phyloP scores from a whole-genome alignment of 352 stramenopile species.

The Pythium sukuiense region DNA sequence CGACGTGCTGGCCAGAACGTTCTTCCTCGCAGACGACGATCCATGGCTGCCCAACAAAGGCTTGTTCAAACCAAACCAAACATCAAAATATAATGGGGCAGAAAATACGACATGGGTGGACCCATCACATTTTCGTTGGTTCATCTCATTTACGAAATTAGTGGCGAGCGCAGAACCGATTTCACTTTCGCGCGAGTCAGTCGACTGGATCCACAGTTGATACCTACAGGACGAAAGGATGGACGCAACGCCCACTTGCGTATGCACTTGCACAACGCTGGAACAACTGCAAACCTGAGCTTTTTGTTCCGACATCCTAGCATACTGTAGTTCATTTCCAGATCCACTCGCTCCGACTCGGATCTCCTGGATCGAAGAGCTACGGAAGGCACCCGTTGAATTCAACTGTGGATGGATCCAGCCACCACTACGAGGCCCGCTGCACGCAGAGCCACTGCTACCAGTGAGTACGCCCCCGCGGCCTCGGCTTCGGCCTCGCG shows the following conservation, averaged over 20 bases:
- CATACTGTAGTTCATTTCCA: not conserved
- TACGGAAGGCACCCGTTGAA: not conserved
- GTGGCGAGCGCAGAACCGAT: not conserved
- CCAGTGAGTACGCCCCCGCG: not conserved
- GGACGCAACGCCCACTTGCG: not conserved
- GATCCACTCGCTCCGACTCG: not conserved
- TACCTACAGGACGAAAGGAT: not conserved
- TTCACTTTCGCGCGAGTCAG: not conserved
- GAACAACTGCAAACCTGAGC: not conserved
- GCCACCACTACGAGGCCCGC: not conserved
- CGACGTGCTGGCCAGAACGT: constrained; percentile 8
- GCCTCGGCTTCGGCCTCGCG: constrained; percentile 15
- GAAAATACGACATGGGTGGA: not conserved
- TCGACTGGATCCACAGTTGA: not conserved
- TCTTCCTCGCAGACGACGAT: not conserved
- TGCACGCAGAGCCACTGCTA: not conserved
- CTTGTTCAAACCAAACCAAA: no score
- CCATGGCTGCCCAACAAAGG: not conserved
- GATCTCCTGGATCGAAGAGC: not conserved
- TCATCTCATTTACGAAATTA: not conserved
- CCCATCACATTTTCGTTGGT: not conserved
- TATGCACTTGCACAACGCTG: not conserved
- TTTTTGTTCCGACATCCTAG: not conserved
- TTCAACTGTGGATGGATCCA: constrained; percentile 13
- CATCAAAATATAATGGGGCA: not conserved